These are phyloP conservation scores for Backusella sp. DNA, from an alignment of 192 early-diverging fungal genomes.

Conservation along the genomic window DNA sequence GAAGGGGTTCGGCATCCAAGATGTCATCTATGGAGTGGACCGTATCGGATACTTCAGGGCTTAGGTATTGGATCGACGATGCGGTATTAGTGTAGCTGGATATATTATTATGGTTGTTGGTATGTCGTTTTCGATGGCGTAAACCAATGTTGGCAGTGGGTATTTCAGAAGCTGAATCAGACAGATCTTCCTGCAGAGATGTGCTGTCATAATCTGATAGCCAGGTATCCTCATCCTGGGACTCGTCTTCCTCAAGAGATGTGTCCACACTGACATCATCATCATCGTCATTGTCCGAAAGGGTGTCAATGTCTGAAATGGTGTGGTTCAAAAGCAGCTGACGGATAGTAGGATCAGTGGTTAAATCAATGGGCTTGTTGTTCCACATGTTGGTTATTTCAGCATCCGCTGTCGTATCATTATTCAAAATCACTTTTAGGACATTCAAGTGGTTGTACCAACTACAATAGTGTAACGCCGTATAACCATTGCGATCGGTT, in stretches of 20 bases:
- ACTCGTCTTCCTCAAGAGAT: neutral
- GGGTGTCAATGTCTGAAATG: neutral
- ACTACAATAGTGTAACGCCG: conserved; percentile 66
- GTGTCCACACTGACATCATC: conserved; percentile 10
- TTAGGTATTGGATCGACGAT: conserved; percentile 19
- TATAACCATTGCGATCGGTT: conserved; percentile 65
- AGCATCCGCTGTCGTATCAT: conserved; percentile 9
- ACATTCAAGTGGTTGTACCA: conserved; percentile 55
- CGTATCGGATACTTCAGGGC: neutral
- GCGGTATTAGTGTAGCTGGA: neutral
- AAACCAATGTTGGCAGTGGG: neutral
- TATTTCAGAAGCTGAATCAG: neutral
- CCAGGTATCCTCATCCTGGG: neutral
- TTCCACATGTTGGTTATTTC: conserved; percentile 18
- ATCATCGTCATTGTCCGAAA: conserved; percentile 10
- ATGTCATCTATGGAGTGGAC: conserved; percentile 16
- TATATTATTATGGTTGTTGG: neutral
- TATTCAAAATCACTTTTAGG: conserved; percentile 53
- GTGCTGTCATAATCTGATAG: neutral
- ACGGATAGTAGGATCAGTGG: conserved; percentile 10
- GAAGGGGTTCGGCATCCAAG: conserved; percentile 22
- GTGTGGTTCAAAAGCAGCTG: neutral
- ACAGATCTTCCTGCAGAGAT: neutral
- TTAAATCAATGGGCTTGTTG: conserved; percentile 17
- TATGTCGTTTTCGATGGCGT: neutral